Evolutionary conservation across 345 rosid species (phyloP).

Genomic region (Linum usitatissimum): DNA sequence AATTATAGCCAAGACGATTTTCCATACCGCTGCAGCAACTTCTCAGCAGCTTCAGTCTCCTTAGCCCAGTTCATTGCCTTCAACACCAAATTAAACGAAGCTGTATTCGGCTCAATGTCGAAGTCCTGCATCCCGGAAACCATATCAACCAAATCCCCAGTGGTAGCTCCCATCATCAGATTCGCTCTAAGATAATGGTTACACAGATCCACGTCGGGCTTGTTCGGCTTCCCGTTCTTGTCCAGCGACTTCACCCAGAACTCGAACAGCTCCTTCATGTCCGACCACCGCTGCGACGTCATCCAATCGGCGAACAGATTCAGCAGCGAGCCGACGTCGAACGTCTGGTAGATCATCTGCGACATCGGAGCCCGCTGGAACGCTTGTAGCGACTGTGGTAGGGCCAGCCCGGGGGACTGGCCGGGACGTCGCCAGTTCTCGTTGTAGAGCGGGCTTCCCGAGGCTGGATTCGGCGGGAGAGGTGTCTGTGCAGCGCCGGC

Average conservation of each 20-base stretch:
- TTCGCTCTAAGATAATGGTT: conserved; percentile 81
- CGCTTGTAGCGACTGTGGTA: conserved; percentile 36
- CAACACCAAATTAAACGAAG: conserved; percentile 63
- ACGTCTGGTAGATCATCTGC: conserved; percentile 35
- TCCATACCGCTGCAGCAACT: conserved; percentile 59
- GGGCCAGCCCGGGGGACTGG: conserved; percentile 16
- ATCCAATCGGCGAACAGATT: conserved; percentile 65
- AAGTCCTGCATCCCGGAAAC: conserved; percentile 61
- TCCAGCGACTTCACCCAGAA: conserved; percentile 73
- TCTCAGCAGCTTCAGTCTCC: conserved; percentile 61
- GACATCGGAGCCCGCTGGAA: conserved; percentile 21
- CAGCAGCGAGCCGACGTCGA: conserved; percentile 38
- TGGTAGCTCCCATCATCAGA: conserved; percentile 50
- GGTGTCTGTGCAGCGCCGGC: conserved; percentile 21
- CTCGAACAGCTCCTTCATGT: conserved; percentile 69
- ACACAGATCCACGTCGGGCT: conserved; percentile 60
- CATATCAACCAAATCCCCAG: conserved; percentile 56
- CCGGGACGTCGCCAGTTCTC: conserved; percentile 74
- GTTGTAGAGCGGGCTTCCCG: conserved; percentile 75
- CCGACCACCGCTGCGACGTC: conserved; percentile 69
- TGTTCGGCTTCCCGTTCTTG: conserved; percentile 66
- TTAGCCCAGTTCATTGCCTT: conserved; percentile 61
- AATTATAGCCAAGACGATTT: not conserved
- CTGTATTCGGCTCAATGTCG: conserved; percentile 55
- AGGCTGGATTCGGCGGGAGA: conserved; percentile 81